Conservation (phyloP, 169 alveolate species). For the Cryptosporidium parvum region DNA sequence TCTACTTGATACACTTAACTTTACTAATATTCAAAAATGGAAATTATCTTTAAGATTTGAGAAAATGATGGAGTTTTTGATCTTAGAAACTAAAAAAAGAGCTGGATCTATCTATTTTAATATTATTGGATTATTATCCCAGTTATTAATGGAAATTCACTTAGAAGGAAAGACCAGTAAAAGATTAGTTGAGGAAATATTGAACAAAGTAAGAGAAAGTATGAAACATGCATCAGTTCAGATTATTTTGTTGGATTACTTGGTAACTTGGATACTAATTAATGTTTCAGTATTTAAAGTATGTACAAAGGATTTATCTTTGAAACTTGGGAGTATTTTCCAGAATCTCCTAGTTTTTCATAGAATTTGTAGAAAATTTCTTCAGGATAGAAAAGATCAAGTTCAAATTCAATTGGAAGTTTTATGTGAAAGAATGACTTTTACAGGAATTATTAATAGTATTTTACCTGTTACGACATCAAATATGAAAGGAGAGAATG, state of each 20-base stretch:
- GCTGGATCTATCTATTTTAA: conserved; percentile 9
- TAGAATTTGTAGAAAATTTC: conserved; percentile 50
- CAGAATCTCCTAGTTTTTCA: conserved; percentile 7
- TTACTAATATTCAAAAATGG: background rate
- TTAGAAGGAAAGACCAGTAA: background rate
- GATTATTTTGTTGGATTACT: conserved; percentile 10
- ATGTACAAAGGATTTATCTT: background rate
- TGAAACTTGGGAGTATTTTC: background rate
- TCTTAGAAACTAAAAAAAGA: conserved; percentile 31
- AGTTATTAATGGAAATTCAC: conserved; percentile 17
- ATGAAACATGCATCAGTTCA: conserved; percentile 44
- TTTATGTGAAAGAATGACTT: background rate
- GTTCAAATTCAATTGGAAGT: background rate
- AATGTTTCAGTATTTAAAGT: background rate
- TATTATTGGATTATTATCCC: conserved; percentile 12
- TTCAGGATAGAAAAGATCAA: background rate
- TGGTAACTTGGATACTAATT: conserved; percentile 53
- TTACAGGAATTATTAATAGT: conserved; percentile 8
- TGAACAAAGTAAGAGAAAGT: conserved; percentile 18
- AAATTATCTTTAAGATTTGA: background rate
- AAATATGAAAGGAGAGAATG: background rate
- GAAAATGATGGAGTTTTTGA: background rate
- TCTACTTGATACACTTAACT: background rate
- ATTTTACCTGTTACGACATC: background rate
- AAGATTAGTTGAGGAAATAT: conserved; percentile 3